Evolutionary conservation across 192 early-diverging fungal species (phyloP).

Genomic region (Rhizophagus sp.): DNA sequence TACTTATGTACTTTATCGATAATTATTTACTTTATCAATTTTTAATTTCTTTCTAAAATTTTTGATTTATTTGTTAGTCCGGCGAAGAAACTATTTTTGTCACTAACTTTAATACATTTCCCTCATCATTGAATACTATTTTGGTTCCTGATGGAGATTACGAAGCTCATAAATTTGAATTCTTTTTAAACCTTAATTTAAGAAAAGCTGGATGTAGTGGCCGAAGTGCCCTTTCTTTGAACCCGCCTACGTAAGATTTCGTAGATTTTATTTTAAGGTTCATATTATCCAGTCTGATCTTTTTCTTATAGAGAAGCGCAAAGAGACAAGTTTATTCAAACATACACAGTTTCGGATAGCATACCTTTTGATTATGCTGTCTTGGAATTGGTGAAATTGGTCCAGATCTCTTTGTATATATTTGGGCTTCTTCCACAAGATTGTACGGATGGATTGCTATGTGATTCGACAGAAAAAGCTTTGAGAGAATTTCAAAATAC

Average conservation of each 20-base stretch:
- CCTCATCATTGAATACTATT: conserved; percentile 43
- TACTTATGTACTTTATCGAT: background rate
- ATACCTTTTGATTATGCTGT: conserved; percentile 42
- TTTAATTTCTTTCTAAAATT: background rate
- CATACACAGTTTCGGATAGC: conserved; percentile 40
- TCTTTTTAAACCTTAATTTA: conserved; percentile 48
- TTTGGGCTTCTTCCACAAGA: conserved; percentile 34
- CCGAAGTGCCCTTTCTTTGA: conserved; percentile 41
- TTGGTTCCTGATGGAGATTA: conserved; percentile 49
- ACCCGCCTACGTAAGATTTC: conserved; percentile 36
- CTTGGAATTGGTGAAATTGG: conserved; percentile 39
- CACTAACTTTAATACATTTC: conserved; percentile 41
- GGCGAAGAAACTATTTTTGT: conserved; percentile 39
- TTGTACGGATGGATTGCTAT: conserved; percentile 46
- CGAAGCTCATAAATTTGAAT: conserved; percentile 35
- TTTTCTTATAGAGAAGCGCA: conserved; percentile 36
- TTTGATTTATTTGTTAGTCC: conserved; percentile 32
- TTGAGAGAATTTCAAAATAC: conserved; percentile 37
- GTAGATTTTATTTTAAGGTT: background rate
- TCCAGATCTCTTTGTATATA: conserved; percentile 41
- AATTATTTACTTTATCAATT: background rate
- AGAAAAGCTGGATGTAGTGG: conserved; percentile 42
- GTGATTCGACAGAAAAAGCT: conserved; percentile 37
- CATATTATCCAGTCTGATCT: background rate
- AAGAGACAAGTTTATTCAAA: conserved; percentile 43